Percentiles rank a stretch among this genome's conserved stretches.
Conservation (phyloP, 371 early-diverging fungal species). For the Mycotypha africana region DNA sequence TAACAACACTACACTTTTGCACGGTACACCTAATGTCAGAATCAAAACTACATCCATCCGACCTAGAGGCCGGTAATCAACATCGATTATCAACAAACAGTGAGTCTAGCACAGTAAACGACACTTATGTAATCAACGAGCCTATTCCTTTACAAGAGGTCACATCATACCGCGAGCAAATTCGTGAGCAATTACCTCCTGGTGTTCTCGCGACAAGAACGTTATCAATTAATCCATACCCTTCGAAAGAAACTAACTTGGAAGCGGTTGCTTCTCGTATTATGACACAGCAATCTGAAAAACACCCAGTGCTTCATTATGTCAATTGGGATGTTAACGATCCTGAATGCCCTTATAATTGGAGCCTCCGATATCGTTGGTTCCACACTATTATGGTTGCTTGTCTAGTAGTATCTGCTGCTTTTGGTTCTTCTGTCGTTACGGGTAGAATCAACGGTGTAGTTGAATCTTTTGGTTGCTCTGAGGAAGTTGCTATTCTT, state of each 20-base stretch:
- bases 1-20: no score
- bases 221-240: constrained; percentile 14
- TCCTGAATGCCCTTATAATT: constrained; percentile 40
- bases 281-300: constrained; percentile 14
- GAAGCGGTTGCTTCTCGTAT: constrained; percentile 7
- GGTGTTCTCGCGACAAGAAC: constrained; percentile 16
- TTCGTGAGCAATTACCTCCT: constrained; percentile 21
- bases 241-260: constrained; percentile 9
- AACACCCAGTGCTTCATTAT: constrained; percentile 13
- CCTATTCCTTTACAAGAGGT: constrained; percentile 17
- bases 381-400: constrained; percentile 29
- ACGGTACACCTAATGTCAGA: no score
- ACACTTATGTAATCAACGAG: constrained; percentile 11
- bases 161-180: constrained; percentile 9
- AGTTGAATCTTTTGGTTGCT: constrained; percentile 22
- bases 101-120: constrained; percentile 9
- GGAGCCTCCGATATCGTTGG: constrained; percentile 27
- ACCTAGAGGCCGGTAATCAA: neutral
- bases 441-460: constrained; percentile 28
- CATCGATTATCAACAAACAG: constrained; percentile 5
- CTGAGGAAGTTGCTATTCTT: constrained; percentile 29
- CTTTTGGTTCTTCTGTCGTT: constrained; percentile 37
- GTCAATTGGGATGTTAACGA: constrained; percentile 35
- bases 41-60: no score
- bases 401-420: constrained; percentile 29